Evolutionary conservation across 2,329 filamentous ascomycete genomes (phyloP), one percentile per base, ranked within the genome.

Genomic region (Clonostachys rosea): DNA sequence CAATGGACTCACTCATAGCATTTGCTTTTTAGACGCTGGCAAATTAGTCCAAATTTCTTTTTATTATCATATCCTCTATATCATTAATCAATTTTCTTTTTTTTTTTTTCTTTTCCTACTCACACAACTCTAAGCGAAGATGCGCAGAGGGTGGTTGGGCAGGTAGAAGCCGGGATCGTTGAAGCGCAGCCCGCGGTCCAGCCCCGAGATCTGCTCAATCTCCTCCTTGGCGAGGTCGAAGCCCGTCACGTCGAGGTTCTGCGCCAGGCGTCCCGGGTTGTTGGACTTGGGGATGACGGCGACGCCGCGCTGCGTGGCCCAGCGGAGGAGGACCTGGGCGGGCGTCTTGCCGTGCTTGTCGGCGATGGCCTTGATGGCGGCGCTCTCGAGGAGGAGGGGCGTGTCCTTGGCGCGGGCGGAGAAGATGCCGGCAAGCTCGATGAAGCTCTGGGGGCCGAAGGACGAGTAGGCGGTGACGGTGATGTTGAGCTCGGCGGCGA

Each of bases 241-340:
- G 52, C 65, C 68, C 49, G 67, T 69, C 34, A 79, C 73, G 50
- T 82, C 75, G 55, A 84, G 60, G 65, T 83, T 83, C 68, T 79
- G 69, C 47, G 64, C 62, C 50, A 82, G 64, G 24, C 75, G 59
- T 34, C 61, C 56, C 43, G 68, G 65, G 58, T 75, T 75, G 62
- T 79, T 81, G 50, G 73, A 77, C 72, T 86, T 86, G 50, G 83
- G 81, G 47, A 84, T 84, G 47, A 85, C 80, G 24, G 79, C 78
- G 48, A 85, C 66, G n/a, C 70, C 70, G 24, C 80, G 69, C 68
- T 86, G 82, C 1, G 84, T 86, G 3, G 81, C 75, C 84, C 84
- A 87, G 30, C 83, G 71, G 43, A 88, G 69, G 47, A 87, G 69
- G 2, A 87, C 72, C 72, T 87, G 84, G 4, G 83, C 81, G 4